Conservation (phyloP, 2,329 filamentous ascomycete genomes). For the Xylaria sp. region DNA sequence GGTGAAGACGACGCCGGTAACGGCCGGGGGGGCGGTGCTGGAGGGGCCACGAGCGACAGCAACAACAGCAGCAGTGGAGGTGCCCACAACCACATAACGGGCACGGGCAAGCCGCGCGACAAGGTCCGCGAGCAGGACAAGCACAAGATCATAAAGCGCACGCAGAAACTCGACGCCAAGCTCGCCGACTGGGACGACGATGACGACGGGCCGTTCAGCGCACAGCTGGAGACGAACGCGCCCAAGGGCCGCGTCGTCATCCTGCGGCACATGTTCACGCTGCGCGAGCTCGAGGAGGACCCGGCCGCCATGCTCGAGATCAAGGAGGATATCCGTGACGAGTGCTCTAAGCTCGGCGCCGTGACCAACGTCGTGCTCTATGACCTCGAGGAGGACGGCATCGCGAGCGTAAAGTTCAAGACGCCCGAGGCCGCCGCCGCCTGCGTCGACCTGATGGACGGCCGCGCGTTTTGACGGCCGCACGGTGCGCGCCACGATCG, state of each 20-base stretch:
- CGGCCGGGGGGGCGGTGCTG: slow-evolving; percentile 21
- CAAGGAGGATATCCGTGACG: slow-evolving; percentile 91
- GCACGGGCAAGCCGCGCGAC: slow-evolving; percentile 53
- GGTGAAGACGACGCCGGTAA: slow-evolving; percentile 32
- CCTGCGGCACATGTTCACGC: slow-evolving; percentile 91
- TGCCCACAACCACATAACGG: slow-evolving; percentile 47
- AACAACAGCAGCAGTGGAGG: not conserved
- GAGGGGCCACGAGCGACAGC: slow-evolving; percentile 24
- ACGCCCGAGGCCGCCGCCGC: slow-evolving; percentile 71
- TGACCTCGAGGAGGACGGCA: slow-evolving; percentile 82
- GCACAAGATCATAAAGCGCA: slow-evolving; percentile 89
- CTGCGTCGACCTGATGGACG: slow-evolving; percentile 78
- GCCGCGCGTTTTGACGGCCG: slow-evolving; percentile 78
- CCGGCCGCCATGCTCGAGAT: slow-evolving; percentile 84
- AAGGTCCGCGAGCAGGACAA: slow-evolving; percentile 68
- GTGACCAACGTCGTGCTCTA: slow-evolving; percentile 93
- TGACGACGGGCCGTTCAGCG: slow-evolving; percentile 59
- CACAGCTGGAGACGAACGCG: slow-evolving; percentile 53
- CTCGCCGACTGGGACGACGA: slow-evolving; percentile 97
- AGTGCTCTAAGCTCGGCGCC: slow-evolving; percentile 82
- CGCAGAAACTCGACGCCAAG: slow-evolving; percentile 88
- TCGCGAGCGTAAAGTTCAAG: slow-evolving; percentile 83
- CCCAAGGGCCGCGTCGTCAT: slow-evolving; percentile 83
- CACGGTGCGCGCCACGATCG: slow-evolving; percentile 72
- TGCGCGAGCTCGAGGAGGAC: slow-evolving; percentile 84